Base-by-base conservation (phyloP, 805 yeast genomes). In the Yamadazyma insecticola region DNA sequence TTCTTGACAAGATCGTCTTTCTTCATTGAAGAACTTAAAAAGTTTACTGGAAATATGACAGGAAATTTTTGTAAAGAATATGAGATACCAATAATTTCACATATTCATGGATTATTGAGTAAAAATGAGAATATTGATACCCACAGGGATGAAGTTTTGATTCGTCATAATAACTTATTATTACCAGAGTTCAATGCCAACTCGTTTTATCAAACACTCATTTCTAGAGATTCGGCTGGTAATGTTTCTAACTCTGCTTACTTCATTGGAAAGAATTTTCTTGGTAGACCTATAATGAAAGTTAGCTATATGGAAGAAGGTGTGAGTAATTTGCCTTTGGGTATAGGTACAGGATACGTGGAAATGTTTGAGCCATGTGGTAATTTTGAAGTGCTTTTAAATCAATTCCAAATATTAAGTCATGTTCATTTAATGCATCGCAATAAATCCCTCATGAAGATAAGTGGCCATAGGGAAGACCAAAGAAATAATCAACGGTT, bases 351-450 rank as follows among this genome's bases (percentile, higher is more conserved):
- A 15, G 72, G 70, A 6, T 48, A 36, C 30, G 60, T 53, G 10
- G 40, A 50, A 8, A 35, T 63, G 11, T 29, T 43, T 7, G 43
- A 50, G 19, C 53, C 54, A 2, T 35, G 52, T 12, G 36, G 39
- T 9, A 40, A 46, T 13, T 44, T 51, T 40, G 58, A 51, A 36
- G 43, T 50, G 12, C 37, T 59, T 31, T 20, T 59, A 22, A 59
- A 63, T 43, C 67, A 65, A 43, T 49, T 62, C 30, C 74, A 68
- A 37, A 33, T 68, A 1, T 32, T 67, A 35, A 51, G 41, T 35
- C 55, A 38, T 33, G 41, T 45, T 19, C 67, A 45, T 11, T 16
- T 8, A 2, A 21, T 25, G 16, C 23, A 28, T 26, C 25, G 29
- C 5, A 22, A 5, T 6, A 12, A 25, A 9, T 16, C 23, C n/a